Evolutionary conservation across 202 grass and related monocot species (phyloP).

Genomic region (Dendrocalamus latiflorus): DNA sequence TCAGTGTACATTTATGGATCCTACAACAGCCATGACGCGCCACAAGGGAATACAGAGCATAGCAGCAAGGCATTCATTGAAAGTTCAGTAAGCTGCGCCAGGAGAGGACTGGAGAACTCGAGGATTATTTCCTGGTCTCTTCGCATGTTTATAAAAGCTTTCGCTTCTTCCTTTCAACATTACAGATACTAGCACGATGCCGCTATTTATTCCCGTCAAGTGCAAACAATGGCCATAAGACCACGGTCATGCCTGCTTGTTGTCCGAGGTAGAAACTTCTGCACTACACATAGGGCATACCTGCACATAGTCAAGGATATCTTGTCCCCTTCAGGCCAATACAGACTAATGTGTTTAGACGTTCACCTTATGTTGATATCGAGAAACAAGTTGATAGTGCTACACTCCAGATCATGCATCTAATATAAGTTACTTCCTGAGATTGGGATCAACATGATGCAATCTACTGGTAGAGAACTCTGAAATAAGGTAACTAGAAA

Average conservation of each 20-base stretch:
- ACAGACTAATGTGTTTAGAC: not conserved
- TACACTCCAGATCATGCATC: not conserved
- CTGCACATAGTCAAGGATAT: slow-evolving; percentile 36
- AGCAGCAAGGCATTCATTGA: not conserved
- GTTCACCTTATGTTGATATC: not conserved
- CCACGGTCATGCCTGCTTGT: slow-evolving; percentile 38
- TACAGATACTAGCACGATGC: slow-evolving; percentile 3
- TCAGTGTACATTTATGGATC: slow-evolving; percentile 16
- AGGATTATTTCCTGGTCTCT: slow-evolving; percentile 3
- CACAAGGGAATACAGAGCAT: slow-evolving; percentile 15
- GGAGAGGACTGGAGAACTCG: not conserved
- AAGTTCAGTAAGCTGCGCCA: slow-evolving; percentile 16
- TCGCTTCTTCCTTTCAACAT: slow-evolving; percentile 5
- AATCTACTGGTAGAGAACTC: not conserved
- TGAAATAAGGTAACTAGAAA: not conserved
- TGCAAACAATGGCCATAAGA: not conserved
- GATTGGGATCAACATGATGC: not conserved
- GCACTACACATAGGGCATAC: slow-evolving; percentile 82
- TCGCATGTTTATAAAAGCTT: not conserved
- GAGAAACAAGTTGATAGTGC: not conserved
- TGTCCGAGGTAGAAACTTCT: slow-evolving; percentile 80
- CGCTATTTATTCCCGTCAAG: slow-evolving; percentile 19
- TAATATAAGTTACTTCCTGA: not conserved
- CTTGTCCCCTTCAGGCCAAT: slow-evolving; percentile 1
- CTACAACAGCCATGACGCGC: slow-evolving; percentile 20